Percentiles rank a stretch among this genome's conserved stretches.
Evolutionary conservation across 148 eudicot genomes (phyloP).

Genomic region (Camellia granthamiana): DNA sequence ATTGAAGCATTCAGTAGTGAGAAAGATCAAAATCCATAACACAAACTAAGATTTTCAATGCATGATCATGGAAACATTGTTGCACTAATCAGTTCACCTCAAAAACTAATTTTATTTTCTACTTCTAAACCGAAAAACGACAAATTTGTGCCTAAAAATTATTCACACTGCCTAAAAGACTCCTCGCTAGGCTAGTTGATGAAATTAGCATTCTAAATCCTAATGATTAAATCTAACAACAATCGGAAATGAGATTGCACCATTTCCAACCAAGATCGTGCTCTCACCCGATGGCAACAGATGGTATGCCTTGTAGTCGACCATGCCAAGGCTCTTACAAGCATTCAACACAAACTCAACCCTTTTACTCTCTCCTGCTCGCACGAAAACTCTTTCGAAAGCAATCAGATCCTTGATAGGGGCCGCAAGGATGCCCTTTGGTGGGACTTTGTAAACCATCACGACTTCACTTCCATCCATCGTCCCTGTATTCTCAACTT

Average conservation of each 20-base stretch:
- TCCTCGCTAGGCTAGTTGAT: no score
- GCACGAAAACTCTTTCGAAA: slow-evolving; percentile 14
- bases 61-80: no score
- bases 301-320: slow-evolving; percentile 9
- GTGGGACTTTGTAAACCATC: slow-evolving; percentile 13
- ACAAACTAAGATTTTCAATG: no score
- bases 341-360: slow-evolving; percentile 18
- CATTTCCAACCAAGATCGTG: slow-evolving; percentile 22
- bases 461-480: slow-evolving; percentile 16
- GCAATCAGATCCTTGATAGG: slow-evolving; percentile 23
- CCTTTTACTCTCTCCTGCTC: not conserved
- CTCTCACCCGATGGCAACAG: slow-evolving; percentile 17
- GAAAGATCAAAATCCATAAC: no score
- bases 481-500: slow-evolving; percentile 5
- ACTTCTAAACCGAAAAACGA: no score
- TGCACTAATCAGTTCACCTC: no score
- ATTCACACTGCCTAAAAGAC: no score
- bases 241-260: slow-evolving; percentile 6
- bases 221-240: not conserved
- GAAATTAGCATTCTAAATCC: not conserved
- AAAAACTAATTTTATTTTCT: no score
- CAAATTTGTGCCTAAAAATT: no score
- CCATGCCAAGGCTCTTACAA: slow-evolving; percentile 16
- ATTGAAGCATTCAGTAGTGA: no score
- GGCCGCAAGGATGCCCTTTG: not conserved